Percentiles rank a stretch among this genome's conserved stretches.
phyloP scores from a whole-genome alignment of 345 rosid species.

The Brassica cretica region DNA sequence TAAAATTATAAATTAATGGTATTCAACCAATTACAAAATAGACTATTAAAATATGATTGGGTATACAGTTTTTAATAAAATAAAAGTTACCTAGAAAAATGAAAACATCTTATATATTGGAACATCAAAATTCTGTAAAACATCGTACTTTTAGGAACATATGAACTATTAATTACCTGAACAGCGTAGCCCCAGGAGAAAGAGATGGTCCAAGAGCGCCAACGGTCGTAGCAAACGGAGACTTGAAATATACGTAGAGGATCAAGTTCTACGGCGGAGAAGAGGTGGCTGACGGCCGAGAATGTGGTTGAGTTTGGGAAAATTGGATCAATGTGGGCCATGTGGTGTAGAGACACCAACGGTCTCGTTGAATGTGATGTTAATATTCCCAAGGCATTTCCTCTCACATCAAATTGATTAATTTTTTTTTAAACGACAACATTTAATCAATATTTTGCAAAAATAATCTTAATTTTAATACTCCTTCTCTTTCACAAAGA shows the following conservation, averaged over 20 bases:
- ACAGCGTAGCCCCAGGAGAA: conserved; percentile 87
- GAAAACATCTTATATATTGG: too few species aligned
- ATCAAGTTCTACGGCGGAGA: conserved; percentile 56
- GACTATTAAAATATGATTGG: too few species aligned
- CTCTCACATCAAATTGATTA: conserved; percentile 63
- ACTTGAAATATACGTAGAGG: conserved; percentile 67
- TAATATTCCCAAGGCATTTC: conserved; percentile 67
- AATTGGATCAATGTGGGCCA: conserved; percentile 59
- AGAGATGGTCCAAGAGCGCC: conserved; percentile 79
- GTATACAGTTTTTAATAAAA: too few species aligned
- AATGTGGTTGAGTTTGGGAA: conserved; percentile 65
- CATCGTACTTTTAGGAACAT: too few species aligned
- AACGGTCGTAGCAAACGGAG: conserved; percentile 75
- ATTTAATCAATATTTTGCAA: background rate
- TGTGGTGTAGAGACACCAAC: conserved; percentile 74
- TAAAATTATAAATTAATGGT: too few species aligned
- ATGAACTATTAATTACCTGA: conserved; percentile 52
- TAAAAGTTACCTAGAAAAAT: too few species aligned
- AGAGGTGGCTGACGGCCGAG: conserved; percentile 53
- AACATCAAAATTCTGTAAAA: too few species aligned
- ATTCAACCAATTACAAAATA: too few species aligned
- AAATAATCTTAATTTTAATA: too few species aligned
- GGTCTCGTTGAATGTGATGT: conserved; percentile 76
- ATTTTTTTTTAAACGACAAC: background rate
- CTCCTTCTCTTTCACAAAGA: too few species aligned